Conservation (phyloP, 495 filamentous ascomycete genomes). For the Xylaria bambusicola region DNA sequence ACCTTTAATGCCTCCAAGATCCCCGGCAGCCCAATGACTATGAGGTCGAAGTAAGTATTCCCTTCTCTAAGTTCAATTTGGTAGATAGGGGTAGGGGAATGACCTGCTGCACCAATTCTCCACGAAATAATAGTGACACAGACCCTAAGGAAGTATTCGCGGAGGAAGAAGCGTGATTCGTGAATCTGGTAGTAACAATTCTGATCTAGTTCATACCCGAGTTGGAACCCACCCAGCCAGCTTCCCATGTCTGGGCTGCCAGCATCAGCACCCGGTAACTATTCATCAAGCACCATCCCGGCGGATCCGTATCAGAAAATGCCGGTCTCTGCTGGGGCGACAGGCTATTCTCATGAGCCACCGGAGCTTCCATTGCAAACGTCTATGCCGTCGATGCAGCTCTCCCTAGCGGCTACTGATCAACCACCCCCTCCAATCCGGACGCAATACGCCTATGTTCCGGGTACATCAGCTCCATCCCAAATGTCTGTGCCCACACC, state of each 20-base stretch:
- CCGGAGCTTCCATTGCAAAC: slow-evolving; percentile 52
- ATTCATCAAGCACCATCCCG: slow-evolving; percentile 46
- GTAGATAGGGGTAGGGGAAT: background rate
- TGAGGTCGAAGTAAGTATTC: slow-evolving; percentile 53
- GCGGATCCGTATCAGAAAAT: slow-evolving; percentile 50
- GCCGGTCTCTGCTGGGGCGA: slow-evolving; percentile 44
- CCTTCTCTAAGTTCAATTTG: background rate
- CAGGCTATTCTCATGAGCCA: slow-evolving; percentile 48
- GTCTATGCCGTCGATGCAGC: slow-evolving; percentile 52
- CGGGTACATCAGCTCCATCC: slow-evolving; percentile 42
- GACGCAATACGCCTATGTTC: slow-evolving; percentile 52
- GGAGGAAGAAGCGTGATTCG: slow-evolving; percentile 8
- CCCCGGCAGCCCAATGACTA: slow-evolving; percentile 53
- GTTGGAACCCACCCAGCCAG: slow-evolving; percentile 45
- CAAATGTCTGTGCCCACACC: slow-evolving; percentile 48
- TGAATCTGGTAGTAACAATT: slow-evolving; percentile 22
- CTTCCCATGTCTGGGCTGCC: slow-evolving; percentile 41
- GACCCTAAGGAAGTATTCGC: background rate
- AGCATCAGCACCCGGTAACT: slow-evolving; percentile 39
- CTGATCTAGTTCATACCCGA: slow-evolving; percentile 40
- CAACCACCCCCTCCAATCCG: slow-evolving; percentile 46
- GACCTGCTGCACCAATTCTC: background rate
- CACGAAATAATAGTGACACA: background rate
- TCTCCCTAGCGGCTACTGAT: slow-evolving; percentile 44
- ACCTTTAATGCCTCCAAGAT: slow-evolving; percentile 57